Base-by-base conservation (phyloP, 1,284 basidiomycete species). In the Pterula multifida region DNA sequence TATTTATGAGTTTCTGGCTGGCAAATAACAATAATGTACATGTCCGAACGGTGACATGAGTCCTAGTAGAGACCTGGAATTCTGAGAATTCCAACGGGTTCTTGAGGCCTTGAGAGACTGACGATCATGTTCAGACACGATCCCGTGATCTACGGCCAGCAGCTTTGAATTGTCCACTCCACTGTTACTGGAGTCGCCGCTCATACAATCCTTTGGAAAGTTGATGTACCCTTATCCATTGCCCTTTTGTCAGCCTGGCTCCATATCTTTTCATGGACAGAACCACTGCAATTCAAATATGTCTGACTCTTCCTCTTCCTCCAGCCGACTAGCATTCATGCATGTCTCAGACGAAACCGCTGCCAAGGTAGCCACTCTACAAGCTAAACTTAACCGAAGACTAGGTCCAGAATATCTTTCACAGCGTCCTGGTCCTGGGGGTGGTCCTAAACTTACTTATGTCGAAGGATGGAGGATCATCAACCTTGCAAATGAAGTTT, bases 391-490 rank as follows among this genome's bases (percentile, higher is more conserved):
- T 24, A 76, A 88, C 60, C 84, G 84, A 67, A 88, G 87, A 57
- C 80, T 98, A 2, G 95, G 95, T 0, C 95, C 95, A 2, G 95
- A 98, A 67, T 97, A 79, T 61, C 78, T 98, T 51, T 90, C 88
- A 1, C 83, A 87, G 55, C 73, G 94, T n/a, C 85, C 88, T 1
- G 94, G 94, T 1, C 90, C 90, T 0, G 85, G 84, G 3, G 90
- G 90, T 26, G 85, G 85, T 0, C 74, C 77, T 3, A 96, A 94
- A 65, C 69, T 98, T 50, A 94, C 90, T 4, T 98, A 98, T 61
- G 85, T 91, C 2, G 95, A 98, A 64, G 96, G 95, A 0, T 98
- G 94, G 93, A 94, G 92, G 68, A 83, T 91, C 26, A 92, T 97
- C 64, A 92, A 91, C 59, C 74, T 98, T 22, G 95, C 95, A 1